These are phyloP conservation scores for Obelidium mucronatum DNA, from an alignment of 192 early-diverging fungal species.

Conservation along the genomic window DNA sequence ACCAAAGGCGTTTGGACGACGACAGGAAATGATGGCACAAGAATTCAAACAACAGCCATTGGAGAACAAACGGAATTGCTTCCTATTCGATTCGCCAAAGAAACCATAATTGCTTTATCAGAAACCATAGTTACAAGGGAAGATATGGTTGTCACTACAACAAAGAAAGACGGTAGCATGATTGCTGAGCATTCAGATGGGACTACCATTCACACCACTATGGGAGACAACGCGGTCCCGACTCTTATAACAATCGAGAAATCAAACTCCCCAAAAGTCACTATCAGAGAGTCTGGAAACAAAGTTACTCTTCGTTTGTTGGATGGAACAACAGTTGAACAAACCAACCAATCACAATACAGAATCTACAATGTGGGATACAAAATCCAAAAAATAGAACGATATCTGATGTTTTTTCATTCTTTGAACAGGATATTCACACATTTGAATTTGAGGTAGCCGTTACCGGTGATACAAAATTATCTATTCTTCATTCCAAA, in stretches of 20 bases:
- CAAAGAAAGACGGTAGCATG: constrained; percentile 23
- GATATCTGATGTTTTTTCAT: background rate
- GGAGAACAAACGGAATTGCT: background rate
- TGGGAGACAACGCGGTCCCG: background rate
- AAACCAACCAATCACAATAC: constrained; percentile 5
- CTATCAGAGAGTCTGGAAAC: background rate
- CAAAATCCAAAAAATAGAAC: background rate
- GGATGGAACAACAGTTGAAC: background rate
- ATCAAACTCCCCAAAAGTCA: constrained; percentile 3
- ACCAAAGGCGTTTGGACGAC: constrained; percentile 35
- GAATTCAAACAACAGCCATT: background rate
- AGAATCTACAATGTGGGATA: background rate
- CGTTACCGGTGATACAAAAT: background rate
- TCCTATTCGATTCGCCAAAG: constrained; percentile 29
- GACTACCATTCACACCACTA: constrained; percentile 26
- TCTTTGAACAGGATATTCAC: constrained; percentile 8
- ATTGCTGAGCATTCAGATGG: constrained; percentile 43
- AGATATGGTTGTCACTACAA: constrained; percentile 41
- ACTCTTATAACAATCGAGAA: constrained; percentile 19
- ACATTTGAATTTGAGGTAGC: constrained; percentile 15
- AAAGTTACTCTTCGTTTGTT: background rate
- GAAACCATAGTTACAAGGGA: constrained; percentile 41
- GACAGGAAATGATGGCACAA: constrained; percentile 19
- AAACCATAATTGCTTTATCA: constrained; percentile 28
- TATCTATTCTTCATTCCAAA: background rate